Conservation (phyloP, 345 rosid genomes). For the Hibiscus mutabilis region DNA sequence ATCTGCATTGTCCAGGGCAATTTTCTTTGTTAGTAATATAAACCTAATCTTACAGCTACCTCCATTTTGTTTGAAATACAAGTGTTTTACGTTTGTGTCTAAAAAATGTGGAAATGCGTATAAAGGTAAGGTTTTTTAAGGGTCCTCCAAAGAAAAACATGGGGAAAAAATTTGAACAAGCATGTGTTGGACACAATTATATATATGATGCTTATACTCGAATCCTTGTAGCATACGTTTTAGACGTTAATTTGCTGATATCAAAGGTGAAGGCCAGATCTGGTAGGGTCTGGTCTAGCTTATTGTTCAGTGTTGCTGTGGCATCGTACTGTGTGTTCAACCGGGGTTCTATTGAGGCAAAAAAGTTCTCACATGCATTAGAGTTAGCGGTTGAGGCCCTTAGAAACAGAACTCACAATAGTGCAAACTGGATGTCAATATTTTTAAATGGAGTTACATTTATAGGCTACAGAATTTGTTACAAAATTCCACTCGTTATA, state of each 20-base stretch:
- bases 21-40: background rate
- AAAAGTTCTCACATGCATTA: background rate
- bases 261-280: background rate
- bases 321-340: background rate
- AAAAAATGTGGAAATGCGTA: background rate
- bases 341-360: background rate
- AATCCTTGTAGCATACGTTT: background rate
- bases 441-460: conserved; percentile 10
- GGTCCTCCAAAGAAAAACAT: background rate
- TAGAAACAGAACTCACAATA: background rate
- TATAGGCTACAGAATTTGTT: conserved; percentile 23
- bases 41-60: background rate
- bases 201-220: background rate
- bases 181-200: background rate
- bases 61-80: background rate
- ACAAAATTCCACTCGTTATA: conserved; percentile 28
- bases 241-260: background rate
- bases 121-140: background rate
- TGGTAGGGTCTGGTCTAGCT: conserved; percentile 3
- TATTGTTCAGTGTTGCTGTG: background rate
- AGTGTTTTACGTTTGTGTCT: background rate
- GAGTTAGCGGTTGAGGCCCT: background rate
- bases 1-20: background rate
- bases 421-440: background rate
- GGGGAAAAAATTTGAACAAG: background rate